These are phyloP conservation scores for Pichia terricola DNA, from an alignment of 1,139 yeast genomes.

Conservation along the genomic window DNA sequence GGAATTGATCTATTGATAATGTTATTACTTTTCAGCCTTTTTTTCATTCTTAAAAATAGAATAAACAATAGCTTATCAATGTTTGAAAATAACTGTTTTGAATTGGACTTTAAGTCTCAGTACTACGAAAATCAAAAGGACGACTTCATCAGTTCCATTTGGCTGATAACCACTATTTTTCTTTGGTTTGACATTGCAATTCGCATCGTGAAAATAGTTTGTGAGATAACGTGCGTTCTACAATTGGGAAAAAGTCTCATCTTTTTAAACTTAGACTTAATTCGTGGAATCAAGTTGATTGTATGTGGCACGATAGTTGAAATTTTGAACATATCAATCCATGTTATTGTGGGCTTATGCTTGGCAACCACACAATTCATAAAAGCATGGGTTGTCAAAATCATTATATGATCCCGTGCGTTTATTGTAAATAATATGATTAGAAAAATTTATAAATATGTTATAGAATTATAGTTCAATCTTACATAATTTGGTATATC, in stretches of 20 bases:
- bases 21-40: conserved; percentile 9
- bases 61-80: conserved; percentile 3
- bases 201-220: no score
- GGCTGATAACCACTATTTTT: no score
- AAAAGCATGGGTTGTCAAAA: conserved; percentile 18
- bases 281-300: conserved; percentile 8
- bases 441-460: neutral
- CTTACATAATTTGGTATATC: conserved; percentile 28
- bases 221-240: no score
- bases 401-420: conserved; percentile 1
- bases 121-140: conserved; percentile 1
- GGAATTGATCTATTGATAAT: conserved; percentile 10
- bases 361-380: conserved; percentile 9
- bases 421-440: neutral
- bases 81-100: conserved; percentile 2
- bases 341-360: conserved; percentile 12
- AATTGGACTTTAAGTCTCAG: conserved; percentile 1
- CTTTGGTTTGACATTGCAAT: no score
- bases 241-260: no score
- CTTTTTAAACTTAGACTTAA: neutral
- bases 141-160: neutral
- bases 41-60: conserved; percentile 9
- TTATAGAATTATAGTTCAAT: neutral
- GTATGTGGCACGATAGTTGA: conserved; percentile 16
- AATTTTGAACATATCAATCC: conserved; percentile 7